phyloP scores from a whole-genome alignment of 208 protist genomes.

The Leishmania mexicana region DNA sequence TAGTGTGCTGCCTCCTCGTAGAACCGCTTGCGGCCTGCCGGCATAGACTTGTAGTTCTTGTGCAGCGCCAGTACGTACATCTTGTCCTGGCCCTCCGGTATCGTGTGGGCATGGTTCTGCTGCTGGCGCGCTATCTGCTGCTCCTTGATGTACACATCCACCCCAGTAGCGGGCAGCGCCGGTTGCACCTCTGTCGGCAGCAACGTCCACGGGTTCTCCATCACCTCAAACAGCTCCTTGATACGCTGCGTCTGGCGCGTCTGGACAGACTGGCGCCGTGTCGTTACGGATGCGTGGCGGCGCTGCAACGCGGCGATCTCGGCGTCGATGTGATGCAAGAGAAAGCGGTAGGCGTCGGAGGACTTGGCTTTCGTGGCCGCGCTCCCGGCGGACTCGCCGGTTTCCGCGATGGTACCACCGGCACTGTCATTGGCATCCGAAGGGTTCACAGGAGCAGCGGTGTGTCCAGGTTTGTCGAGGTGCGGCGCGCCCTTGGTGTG shows the following conservation, averaged over 20 bases:
- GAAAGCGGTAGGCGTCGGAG: constrained; percentile 75
- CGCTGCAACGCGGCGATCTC: constrained; percentile 73
- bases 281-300: constrained; percentile 51
- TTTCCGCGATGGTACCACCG: neutral
- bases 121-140: constrained; percentile 32
- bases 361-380: constrained; percentile 27
- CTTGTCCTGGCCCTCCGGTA: constrained; percentile 44
- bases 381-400: neutral
- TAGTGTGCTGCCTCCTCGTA: constrained; percentile 71
- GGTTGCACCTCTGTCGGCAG: constrained; percentile 47
- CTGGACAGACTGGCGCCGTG: constrained; percentile 43
- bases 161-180: constrained; percentile 59
- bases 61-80: constrained; percentile 64
- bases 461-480: neutral
- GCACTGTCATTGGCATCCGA: neutral
- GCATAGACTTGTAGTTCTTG: constrained; percentile 62
- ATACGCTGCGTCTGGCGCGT: constrained; percentile 49
- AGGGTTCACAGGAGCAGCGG: neutral
- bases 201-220: constrained; percentile 76
- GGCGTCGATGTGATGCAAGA: constrained; percentile 80
- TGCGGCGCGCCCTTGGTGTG: neutral
- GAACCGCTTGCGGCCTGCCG: constrained; percentile 40
- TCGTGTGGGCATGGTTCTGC: neutral
- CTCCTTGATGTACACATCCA: constrained; percentile 84
- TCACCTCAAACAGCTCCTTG: constrained; percentile 68